Evolutionary conservation across 1,284 basidiomycete genomes (phyloP), one percentile per base, ranked within the genome.

Genomic region (Moniliella sp.): DNA sequence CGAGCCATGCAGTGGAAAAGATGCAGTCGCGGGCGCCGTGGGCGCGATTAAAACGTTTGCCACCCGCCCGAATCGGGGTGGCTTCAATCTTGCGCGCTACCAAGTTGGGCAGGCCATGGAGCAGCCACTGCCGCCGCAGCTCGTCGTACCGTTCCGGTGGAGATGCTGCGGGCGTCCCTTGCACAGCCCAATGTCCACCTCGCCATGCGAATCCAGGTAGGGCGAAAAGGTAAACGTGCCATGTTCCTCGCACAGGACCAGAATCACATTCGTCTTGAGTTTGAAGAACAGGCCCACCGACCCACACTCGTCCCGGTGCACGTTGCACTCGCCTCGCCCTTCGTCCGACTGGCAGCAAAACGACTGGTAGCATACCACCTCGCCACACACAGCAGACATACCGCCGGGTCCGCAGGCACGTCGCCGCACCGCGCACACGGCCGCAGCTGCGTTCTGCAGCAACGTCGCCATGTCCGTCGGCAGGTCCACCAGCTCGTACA

Each of bases 241-340:
- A 35, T 78, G 82, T 38, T 75, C 76, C 16, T 76, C 75, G 51
- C 84, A 86, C 3, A 97, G 69, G 56, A 83, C 84, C n/a, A 97
- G 61, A 27, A 94, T 57, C n/a, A 77, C 73, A 62, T 86, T 93
- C 28, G 81, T 73, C 58, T 88, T 86, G 46, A 93, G 74, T 35
- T 88, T 71, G 61, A 91, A 86, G 62, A 77, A 97, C 35, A 86
- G 63, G 4, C 86, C 91, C 19, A 82, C 68, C 0, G 75, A 73
- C 2, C 83, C 84, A 48, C 88, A 97, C 79, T 80, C 76, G 68
- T 82, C 69, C 45, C 77, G 78, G 61, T 97, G 91, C 66, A 80
- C 73, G 61, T 94, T 97, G 62, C 88, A 94, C 59, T 99, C 91
- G 43, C 69, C 63, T 33, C 70, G 64, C 16, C 45, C 44, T 18